Percentiles rank a stretch among this genome's conserved stretches.
Conservation (phyloP, 345 rosid species). For the Populus deltoides region DNA sequence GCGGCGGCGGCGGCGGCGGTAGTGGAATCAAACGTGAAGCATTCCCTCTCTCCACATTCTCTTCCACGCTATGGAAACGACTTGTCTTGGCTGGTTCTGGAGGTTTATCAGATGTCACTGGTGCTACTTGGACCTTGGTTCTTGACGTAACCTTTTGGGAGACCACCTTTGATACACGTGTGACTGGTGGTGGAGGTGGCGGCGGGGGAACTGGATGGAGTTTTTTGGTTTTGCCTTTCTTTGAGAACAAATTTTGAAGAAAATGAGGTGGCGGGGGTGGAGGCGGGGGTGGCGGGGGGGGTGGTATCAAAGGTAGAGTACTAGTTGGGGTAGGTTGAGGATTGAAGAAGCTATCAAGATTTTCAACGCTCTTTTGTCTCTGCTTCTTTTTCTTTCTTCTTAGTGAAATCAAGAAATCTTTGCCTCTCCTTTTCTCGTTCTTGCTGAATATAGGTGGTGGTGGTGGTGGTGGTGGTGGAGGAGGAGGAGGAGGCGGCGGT, state of each 20-base stretch:
- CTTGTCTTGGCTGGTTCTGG: slow-evolving; percentile 32
- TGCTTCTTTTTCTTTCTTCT: slow-evolving; percentile 62
- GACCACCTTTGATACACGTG: not conserved
- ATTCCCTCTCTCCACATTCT: slow-evolving; percentile 36
- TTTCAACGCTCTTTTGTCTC: slow-evolving; percentile 79
- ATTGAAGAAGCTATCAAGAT: slow-evolving; percentile 59
- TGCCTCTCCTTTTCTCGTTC: slow-evolving; percentile 60
- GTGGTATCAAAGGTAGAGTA: slow-evolving; percentile 12
- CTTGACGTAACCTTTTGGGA: slow-evolving; percentile 17
- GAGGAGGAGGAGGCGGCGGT: not conserved
- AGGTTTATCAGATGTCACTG: slow-evolving; percentile 25
- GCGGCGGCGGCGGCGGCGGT: slow-evolving; percentile 83
- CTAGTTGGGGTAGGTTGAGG: slow-evolving; percentile 19
- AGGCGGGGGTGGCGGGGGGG: slow-evolving; percentile 27
- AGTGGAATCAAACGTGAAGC: slow-evolving; percentile 53
- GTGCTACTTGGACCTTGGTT: slow-evolving; percentile 25
- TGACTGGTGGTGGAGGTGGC: slow-evolving; percentile 52
- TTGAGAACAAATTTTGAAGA: slow-evolving; percentile 59
- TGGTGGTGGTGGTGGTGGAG: slow-evolving; percentile 26
- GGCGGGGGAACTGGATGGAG: slow-evolving; percentile 31
- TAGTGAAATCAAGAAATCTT: slow-evolving; percentile 54
- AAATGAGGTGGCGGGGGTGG: slow-evolving; percentile 51
- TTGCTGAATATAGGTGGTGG: slow-evolving; percentile 21
- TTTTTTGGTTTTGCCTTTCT: slow-evolving; percentile 53
- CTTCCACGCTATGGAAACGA: slow-evolving; percentile 21